phyloP scores from a whole-genome alignment of 2,329 filamentous ascomycete species.

The Fusarium miscanthi region DNA sequence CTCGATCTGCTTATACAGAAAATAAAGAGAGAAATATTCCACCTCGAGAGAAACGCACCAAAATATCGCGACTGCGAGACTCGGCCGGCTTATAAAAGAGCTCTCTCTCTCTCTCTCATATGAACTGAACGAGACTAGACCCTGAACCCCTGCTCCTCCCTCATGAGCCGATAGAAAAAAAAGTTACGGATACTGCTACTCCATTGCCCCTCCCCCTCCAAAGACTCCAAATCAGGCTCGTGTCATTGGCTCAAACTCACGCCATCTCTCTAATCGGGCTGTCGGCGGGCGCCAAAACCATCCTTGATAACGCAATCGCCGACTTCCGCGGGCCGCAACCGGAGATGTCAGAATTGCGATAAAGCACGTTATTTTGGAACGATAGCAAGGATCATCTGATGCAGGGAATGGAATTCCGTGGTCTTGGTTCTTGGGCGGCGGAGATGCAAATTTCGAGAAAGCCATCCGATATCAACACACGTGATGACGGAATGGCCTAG shows the following conservation, averaged over 20 bases:
- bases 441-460: slow-evolving; percentile 35
- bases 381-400: slow-evolving; percentile 10
- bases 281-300: slow-evolving; percentile 34
- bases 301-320: slow-evolving; percentile 36
- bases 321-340: slow-evolving; percentile 47
- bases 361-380: slow-evolving; percentile 21
- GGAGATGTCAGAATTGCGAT: slow-evolving; percentile 42
- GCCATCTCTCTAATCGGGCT: slow-evolving; percentile 48
- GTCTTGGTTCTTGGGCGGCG: slow-evolving; percentile 29
- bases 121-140: slow-evolving; percentile 1
- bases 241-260: slow-evolving; percentile 48
- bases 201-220: slow-evolving; percentile 37
- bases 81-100: slow-evolving; percentile 34
- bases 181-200: not conserved
- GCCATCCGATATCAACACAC: not conserved
- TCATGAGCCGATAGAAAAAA: slow-evolving; percentile 29
- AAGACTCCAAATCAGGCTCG: slow-evolving; percentile 33
- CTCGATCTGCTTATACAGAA: slow-evolving; percentile 18
- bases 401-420: slow-evolving; percentile 9
- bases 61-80: slow-evolving; percentile 27
- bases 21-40: not conserved
- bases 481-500: not conserved
- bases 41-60: not conserved
- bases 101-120: not conserved
- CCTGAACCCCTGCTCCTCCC: slow-evolving; percentile 16